A percentile compares a stretch with the other conserved stretches of the same genome.
These are phyloP conservation scores for Xerocomellus intermedius DNA, from an alignment of 768 basidiomycete species.

Conservation along the genomic window DNA sequence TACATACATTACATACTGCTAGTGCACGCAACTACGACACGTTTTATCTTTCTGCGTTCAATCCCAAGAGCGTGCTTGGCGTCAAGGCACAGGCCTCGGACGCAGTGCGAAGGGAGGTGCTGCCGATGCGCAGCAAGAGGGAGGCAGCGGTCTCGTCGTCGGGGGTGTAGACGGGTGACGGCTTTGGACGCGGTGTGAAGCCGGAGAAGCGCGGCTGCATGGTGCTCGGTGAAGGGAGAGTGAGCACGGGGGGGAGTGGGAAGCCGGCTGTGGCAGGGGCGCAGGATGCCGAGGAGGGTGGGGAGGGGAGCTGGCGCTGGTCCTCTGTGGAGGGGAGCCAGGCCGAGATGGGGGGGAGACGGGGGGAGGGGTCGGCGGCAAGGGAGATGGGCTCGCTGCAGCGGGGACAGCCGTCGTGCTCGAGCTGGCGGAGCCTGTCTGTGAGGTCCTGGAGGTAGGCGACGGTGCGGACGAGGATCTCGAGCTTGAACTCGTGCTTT, in stretches of 20 bases:
- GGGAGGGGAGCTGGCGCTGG: slow-evolving; percentile 49
- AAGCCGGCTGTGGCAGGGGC: slow-evolving; percentile 35
- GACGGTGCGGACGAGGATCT: slow-evolving; percentile 83
- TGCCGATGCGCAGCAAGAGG: slow-evolving; percentile 61
- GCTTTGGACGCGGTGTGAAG: slow-evolving; percentile 17
- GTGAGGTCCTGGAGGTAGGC: slow-evolving; percentile 72
- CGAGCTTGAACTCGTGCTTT: slow-evolving; percentile 82
- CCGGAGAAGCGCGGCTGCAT: slow-evolving; percentile 25
- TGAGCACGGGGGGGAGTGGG: slow-evolving; percentile 42
- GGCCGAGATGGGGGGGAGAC: slow-evolving; percentile 66
- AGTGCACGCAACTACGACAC: not conserved
- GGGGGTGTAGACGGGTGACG: slow-evolving; percentile 34
- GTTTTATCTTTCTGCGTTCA: slow-evolving; percentile 14
- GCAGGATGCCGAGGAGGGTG: slow-evolving; percentile 55
- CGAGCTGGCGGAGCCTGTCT: slow-evolving; percentile 48
- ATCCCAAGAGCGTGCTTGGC: slow-evolving; percentile 25
- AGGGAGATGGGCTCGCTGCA: slow-evolving; percentile 22
- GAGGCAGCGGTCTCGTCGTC: slow-evolving; percentile 74
- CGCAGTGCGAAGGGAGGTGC: slow-evolving; percentile 13
- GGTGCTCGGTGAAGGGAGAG: slow-evolving; percentile 35
- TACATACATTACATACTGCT: not conserved
- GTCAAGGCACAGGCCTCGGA: slow-evolving; percentile 20
- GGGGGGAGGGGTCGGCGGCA: slow-evolving; percentile 22
- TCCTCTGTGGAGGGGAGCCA: slow-evolving; percentile 49
- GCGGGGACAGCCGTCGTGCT: slow-evolving; percentile 27